Conservation (phyloP, 2,329 filamentous ascomycete species). For the Colletotrichum sp. region DNA sequence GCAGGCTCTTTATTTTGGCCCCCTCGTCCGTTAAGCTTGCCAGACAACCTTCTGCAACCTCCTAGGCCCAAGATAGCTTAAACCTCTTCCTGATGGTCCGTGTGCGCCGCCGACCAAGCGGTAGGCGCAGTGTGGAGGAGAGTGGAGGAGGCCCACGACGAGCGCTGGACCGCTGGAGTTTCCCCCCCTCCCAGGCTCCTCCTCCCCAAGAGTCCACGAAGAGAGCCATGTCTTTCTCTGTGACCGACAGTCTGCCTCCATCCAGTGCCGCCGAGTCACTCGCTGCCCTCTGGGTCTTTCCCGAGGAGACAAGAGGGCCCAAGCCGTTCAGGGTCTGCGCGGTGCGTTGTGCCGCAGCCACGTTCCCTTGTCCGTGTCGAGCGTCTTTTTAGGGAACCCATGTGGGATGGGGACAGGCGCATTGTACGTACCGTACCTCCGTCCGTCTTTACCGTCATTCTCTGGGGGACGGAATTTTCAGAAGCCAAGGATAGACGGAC, state of each 20-base stretch:
- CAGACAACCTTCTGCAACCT: background rate
- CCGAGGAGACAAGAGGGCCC: background rate
- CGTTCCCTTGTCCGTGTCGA: background rate
- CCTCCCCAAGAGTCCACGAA: background rate
- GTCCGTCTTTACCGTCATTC: background rate
- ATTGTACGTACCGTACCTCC: background rate
- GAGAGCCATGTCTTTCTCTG: background rate
- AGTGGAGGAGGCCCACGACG: background rate
- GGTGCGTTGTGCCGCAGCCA: background rate
- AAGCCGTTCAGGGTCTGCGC: background rate
- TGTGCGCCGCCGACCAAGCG: background rate
- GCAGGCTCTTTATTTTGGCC: background rate
- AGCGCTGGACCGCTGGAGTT: background rate
- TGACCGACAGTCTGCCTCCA: background rate
- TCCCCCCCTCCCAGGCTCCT: background rate
- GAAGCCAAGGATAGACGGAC: background rate
- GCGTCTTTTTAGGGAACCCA: background rate
- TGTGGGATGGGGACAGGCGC: background rate
- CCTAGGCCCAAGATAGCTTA: constrained; percentile 10
- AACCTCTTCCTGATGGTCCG: background rate
- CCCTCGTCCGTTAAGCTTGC: background rate
- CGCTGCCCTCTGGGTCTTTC: background rate
- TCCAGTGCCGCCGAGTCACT: background rate
- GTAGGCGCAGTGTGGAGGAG: constrained; percentile 4
- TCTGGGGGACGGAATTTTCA: background rate